These are phyloP conservation scores for Penicillium simplicissimum DNA, from an alignment of 495 filamentous ascomycete species.

Conservation along the genomic window DNA sequence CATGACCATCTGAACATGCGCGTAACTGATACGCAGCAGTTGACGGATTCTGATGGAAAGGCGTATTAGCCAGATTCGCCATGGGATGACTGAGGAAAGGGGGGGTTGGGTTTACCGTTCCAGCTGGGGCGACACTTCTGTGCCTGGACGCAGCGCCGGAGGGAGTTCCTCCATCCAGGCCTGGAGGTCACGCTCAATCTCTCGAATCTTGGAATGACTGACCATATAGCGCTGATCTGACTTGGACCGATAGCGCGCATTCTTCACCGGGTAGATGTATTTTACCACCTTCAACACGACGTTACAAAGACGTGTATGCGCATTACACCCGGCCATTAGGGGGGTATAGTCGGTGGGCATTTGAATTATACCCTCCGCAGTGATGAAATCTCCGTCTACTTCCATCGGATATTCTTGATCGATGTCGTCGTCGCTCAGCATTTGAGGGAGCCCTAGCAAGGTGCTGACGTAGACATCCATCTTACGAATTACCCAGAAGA, in stretches of 20 bases:
- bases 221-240: conserved; percentile 74
- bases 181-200: conserved; percentile 85
- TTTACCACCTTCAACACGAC: conserved; percentile 84
- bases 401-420: conserved; percentile 85
- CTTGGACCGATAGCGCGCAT: conserved; percentile 50
- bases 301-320: conserved; percentile 74
- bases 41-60: conserved; percentile 67
- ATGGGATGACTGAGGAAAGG: not conserved
- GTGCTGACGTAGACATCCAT: conserved; percentile 95
- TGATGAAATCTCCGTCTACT: conserved; percentile 92
- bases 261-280: conserved; percentile 87
- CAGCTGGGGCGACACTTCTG: conserved; percentile 69
- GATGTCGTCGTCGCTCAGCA: conserved; percentile 84
- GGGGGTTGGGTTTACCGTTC: conserved; percentile 64
- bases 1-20: conserved; percentile 91
- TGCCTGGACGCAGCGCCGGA: conserved; percentile 68
- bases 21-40: conserved; percentile 81
- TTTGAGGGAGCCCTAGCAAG: conserved; percentile 79
- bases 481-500: conserved; percentile 89
- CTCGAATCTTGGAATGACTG: conserved; percentile 82
- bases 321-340: conserved; percentile 78
- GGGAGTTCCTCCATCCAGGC: conserved; percentile 82
- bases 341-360: conserved; percentile 77
- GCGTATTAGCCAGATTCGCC: conserved; percentile 1
- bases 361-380: conserved; percentile 66